These are phyloP conservation scores for Apostasia ramifera DNA, from an alignment of 106 monocot species.

Conservation along the genomic window DNA sequence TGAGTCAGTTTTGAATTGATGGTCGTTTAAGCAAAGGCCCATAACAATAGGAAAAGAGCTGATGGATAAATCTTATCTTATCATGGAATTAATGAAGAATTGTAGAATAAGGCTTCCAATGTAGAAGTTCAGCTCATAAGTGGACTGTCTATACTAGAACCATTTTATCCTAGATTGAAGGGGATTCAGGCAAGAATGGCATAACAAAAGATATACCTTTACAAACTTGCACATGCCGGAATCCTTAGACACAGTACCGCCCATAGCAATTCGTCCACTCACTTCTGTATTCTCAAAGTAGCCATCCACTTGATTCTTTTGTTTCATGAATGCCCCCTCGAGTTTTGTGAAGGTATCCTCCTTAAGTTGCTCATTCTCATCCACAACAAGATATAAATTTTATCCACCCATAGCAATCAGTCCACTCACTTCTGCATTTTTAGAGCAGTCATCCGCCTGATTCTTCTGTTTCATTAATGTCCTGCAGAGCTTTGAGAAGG, in stretches of 20 bases:
- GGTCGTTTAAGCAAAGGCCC: too few relatives aligned
- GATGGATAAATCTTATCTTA: too few relatives aligned
- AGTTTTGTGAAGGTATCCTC: slow-evolving; percentile 86
- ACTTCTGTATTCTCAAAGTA: slow-evolving; percentile 32
- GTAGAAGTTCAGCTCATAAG: too few relatives aligned
- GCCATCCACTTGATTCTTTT: slow-evolving; percentile 33
- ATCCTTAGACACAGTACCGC: slow-evolving; percentile 57
- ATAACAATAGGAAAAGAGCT: too few relatives aligned
- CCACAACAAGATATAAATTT: slow-evolving; percentile 90
- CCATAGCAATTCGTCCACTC: slow-evolving; percentile 66
- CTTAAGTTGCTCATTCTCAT: slow-evolving; percentile 94
- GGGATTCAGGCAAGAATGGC: too few relatives aligned
- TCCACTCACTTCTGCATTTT: slow-evolving; percentile 37
- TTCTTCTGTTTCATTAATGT: slow-evolving; percentile 69
- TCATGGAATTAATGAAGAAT: too few relatives aligned
- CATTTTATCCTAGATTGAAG: too few relatives aligned
- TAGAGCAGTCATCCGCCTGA: slow-evolving; percentile 22
- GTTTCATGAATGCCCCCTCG: slow-evolving; percentile 75
- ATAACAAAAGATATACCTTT: slow-evolving; percentile 46
- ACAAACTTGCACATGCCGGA: slow-evolving; percentile 98
- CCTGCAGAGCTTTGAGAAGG: slow-evolving; percentile 89
- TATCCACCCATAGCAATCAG: slow-evolving; percentile 84
- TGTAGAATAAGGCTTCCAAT: too few relatives aligned
- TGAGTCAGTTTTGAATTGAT: too few relatives aligned
- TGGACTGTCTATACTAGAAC: too few relatives aligned